Base-by-base conservation (phyloP, 768 basidiomycete genomes). In the Trametes elegans region DNA sequence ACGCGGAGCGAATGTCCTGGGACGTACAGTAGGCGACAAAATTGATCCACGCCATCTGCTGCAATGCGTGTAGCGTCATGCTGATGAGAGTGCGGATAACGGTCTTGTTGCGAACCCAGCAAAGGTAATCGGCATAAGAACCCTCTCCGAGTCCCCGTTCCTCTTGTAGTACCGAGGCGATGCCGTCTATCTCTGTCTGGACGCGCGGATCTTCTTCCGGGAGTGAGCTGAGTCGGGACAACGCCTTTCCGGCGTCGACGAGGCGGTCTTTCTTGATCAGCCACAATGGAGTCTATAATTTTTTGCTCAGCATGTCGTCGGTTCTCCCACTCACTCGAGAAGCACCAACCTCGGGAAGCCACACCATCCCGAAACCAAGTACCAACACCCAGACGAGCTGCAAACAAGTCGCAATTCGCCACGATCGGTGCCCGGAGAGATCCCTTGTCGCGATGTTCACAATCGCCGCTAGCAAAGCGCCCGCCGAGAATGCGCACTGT, bases 1-100 rank as follows among this genome's bases (percentile, higher is more conserved):
- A 23, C 3, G 19, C 21, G 19, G 14, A 11, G 19, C 21, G 6
- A 14, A 9, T 7, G 7, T 8, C 21, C 13, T 11, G 23, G 3
- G 38, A 46, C 31, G 5, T 16, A 63, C 62, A 71, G 70, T 76
- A 78, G 68, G 79, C 78, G 68, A 83, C 81, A 62, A 83, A 82
- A 76, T 86, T 87, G 74, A 87, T 83, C 58, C 87, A 87, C 10
- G 90, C 91, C 66, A 90, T 79, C 68, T 90, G 87, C 70, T 89
- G 87, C 77, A 76, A 77, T 56, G 75, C 79, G 63, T 94, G 91
- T 57, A 93, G 73, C 65, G 83, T 81, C 59, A 90, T 88, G 63
- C 92, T 92, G 28, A 87, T 84, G 66, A 85, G 74, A 9, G 88
- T 91, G 51, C 89, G 83, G 63, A 85, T 79, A 28, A 79, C 66